phyloP scores from a whole-genome alignment of 106 monocot genomes.

The Agapanthus africanus region DNA sequence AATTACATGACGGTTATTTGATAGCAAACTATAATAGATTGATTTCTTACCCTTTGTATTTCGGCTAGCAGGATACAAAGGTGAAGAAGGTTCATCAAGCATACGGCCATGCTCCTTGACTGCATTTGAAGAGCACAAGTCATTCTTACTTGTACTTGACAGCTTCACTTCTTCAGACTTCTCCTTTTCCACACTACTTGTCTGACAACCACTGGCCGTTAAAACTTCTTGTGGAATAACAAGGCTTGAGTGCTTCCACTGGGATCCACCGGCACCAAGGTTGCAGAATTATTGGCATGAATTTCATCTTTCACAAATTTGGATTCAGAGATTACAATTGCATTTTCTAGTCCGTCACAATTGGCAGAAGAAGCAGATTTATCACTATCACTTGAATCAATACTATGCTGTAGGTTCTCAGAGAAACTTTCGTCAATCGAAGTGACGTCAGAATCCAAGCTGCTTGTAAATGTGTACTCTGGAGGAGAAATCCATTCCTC shows the following conservation, averaged over 20 bases:
- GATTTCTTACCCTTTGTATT: constrained; percentile 39
- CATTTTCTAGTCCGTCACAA: constrained; percentile 10
- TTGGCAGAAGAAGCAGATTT: too few relatives aligned
- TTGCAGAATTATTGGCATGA: constrained; percentile 2
- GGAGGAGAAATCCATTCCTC: constrained; percentile 96
- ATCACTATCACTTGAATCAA: constrained; percentile 10
- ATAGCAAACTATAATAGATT: neutral
- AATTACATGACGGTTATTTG: neutral
- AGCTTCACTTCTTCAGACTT: constrained; percentile 9
- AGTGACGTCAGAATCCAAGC: constrained; percentile 29
- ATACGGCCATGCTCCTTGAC: constrained; percentile 19
- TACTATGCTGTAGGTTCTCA: constrained; percentile 8
- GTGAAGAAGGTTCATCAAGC: constrained; percentile 21
- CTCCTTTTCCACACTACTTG: constrained; percentile 15
- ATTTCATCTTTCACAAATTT: constrained; percentile 8
- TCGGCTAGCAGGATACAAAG: constrained; percentile 25
- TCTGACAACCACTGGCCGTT: neutral
- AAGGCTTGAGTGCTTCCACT: constrained; percentile 15
- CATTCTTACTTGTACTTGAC: constrained; percentile 11
- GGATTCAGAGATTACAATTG: constrained; percentile 11
- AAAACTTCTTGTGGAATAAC: constrained; percentile 15
- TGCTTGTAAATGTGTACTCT: constrained; percentile 57
- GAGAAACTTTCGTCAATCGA: constrained; percentile 28
- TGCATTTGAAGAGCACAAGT: constrained; percentile 18
- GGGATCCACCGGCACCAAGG: neutral